Conservation (phyloP, 257 asterid species). For the Solanum boliviense region DNA sequence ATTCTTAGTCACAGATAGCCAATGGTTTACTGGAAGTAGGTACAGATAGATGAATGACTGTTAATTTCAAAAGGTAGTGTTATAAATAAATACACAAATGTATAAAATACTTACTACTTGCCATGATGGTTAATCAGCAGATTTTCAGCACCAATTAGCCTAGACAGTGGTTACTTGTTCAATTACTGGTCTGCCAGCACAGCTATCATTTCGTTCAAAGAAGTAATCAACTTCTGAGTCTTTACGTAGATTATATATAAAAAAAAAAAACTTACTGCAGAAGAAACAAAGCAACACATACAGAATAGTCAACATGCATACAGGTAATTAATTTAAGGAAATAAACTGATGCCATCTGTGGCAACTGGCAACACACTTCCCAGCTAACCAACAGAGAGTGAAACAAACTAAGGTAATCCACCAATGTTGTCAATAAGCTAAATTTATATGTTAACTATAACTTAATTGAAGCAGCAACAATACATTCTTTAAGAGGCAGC, state of each 20-base stretch:
- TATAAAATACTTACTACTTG: background rate
- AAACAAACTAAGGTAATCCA: background rate
- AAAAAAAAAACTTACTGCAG: background rate
- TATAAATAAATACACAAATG: background rate
- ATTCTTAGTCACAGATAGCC: background rate
- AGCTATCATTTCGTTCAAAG: background rate
- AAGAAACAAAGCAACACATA: background rate
- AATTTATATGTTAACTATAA: background rate
- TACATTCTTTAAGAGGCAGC: slow-evolving; percentile 25
- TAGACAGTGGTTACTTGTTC: background rate
- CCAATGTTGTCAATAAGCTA: background rate
- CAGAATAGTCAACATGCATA: background rate
- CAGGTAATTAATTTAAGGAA: background rate
- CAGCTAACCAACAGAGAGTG: background rate
- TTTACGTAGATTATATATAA: background rate
- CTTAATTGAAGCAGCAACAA: background rate
- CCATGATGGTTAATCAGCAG: background rate
- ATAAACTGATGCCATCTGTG: background rate
- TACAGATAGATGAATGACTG: background rate
- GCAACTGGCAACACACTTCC: background rate
- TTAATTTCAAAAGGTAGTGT: background rate
- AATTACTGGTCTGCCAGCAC: background rate
- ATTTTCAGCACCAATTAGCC: background rate
- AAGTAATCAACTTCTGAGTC: background rate
- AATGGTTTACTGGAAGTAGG: background rate